Conservation (phyloP, 2,329 filamentous ascomycete species). For the Penicillium sp. region DNA sequence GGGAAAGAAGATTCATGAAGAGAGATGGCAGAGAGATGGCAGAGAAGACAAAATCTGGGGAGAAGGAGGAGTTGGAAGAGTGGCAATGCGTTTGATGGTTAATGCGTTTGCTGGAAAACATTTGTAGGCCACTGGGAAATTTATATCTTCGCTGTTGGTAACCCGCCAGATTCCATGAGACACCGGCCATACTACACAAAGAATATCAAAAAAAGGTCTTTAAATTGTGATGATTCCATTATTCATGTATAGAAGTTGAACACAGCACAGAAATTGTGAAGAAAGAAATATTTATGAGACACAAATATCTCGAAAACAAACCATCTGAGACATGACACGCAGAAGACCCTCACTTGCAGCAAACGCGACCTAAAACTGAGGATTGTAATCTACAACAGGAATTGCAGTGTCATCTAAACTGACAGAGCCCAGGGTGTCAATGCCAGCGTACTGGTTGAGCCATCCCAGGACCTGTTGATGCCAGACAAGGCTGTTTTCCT, state of each 20-base stretch:
- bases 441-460: conserved; percentile 56
- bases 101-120: neutral
- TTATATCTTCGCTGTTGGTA: neutral
- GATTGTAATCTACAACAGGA: conserved; percentile 35
- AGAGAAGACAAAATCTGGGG: neutral
- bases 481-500: conserved; percentile 87
- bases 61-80: neutral
- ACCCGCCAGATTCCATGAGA: neutral
- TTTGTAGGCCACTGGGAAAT: neutral
- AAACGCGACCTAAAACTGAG: conserved; percentile 2
- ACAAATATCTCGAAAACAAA: neutral
- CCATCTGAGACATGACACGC: neutral
- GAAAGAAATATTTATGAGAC: neutral
- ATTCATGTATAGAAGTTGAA: neutral
- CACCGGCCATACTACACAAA: neutral
- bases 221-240: neutral
- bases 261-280: neutral
- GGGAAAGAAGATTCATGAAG: neutral
- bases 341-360: neutral
- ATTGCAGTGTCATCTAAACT: conserved; percentile 35
- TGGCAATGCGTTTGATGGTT: neutral
- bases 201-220: neutral
- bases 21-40: neutral
- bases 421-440: conserved; percentile 34
- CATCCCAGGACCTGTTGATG: conserved; percentile 78